Evolutionary conservation across 768 basidiomycete species (phyloP), one percentile per base, ranked within the genome.

Genomic region (Daedaleopsis nitida): DNA sequence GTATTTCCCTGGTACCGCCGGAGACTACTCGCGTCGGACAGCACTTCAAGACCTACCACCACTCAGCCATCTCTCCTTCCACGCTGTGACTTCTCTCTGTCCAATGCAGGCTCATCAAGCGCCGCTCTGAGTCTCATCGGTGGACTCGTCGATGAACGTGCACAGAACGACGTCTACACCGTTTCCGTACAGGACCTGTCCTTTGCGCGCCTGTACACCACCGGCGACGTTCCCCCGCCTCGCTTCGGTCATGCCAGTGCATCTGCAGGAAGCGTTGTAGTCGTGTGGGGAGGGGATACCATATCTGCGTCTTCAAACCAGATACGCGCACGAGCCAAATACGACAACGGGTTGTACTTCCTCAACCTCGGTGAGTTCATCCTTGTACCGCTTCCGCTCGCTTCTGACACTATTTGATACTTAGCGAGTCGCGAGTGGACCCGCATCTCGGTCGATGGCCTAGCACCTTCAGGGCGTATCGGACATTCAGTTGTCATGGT

Each of bases 201-300:
- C n/a, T 87, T 92, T 5, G 84, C 85, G 14, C 81, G 92, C 13
- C 76, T 96, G 32, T 88, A 92, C 70, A 96, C 94, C 0, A 82
- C 80, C 12, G 96, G 96, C 8, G 91, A 94, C 66, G 76, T 89
- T 5, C 96, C 96, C 0, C 83, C 85, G 12, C 86, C 93, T 0
- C 80, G 96, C 61, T 94, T 97, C 19, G 96, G 96, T 0, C 96
- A 98, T 76, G 92, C 92, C 1, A 88, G 89, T 72, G 95, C 94
- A 5, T 84, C 95, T 52, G 92, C 97, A 59, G 92, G 92, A 74
- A 92, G 88, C 69, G 95, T 96, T 53, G 80, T 98, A 56, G 89
- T 97, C 60, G 87, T 97, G 8, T 98, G 96, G 96, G 96, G 96
- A 43, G 96, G 96, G n/a, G 96, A 98, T 70, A 96, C 94, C 1